phyloP scores from a whole-genome alignment of 2,329 filamentous ascomycete species.

The Zymoseptoria ardabiliae region DNA sequence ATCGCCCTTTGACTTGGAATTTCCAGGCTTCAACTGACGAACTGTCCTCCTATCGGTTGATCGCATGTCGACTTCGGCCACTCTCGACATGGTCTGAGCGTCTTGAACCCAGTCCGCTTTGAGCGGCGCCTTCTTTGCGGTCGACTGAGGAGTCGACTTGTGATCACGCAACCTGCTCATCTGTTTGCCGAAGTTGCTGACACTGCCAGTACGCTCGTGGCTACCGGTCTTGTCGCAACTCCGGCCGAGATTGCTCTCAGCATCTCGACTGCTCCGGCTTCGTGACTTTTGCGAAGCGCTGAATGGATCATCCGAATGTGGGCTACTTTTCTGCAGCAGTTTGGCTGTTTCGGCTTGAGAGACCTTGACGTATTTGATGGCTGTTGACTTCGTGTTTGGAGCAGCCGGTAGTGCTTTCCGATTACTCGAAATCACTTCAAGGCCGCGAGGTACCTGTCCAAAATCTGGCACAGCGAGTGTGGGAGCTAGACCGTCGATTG shows the following conservation, averaged over 20 bases:
- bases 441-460: background rate
- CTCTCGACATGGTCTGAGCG: background rate
- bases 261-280: background rate
- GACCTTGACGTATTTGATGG: constrained; percentile 24
- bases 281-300: background rate
- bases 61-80: background rate
- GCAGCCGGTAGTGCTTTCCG: constrained; percentile 37
- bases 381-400: constrained; percentile 35
- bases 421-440: constrained; percentile 32
- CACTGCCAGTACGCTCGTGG: background rate
- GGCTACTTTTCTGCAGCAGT: background rate
- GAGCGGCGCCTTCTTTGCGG: background rate
- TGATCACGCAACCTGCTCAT: background rate
- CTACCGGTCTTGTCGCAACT: background rate
- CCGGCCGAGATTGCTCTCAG: background rate
- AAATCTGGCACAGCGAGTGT: background rate
- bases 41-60: background rate
- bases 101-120: background rate
- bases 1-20: background rate
- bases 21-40: background rate
- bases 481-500: background rate
- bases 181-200: background rate
- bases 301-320: background rate
- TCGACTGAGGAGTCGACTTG: background rate
- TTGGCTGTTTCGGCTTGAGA: background rate